phyloP scores from a whole-genome alignment of 805 yeast species.

The Saturnispora saitoi region DNA sequence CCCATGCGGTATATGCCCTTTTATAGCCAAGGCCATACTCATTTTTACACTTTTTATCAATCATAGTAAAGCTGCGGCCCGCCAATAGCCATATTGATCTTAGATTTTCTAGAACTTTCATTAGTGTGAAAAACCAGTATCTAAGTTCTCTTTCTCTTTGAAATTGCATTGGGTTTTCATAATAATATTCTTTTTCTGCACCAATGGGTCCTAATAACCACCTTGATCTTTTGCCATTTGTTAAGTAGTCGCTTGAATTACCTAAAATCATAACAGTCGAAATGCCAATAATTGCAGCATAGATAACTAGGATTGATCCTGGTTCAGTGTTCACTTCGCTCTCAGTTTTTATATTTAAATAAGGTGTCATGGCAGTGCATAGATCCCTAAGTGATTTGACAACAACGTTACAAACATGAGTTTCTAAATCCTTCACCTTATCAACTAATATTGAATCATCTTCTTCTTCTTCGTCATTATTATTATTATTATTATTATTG shows the following conservation, averaged over 20 bases:
- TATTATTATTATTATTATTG: background rate
- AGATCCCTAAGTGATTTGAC: constrained; percentile 35
- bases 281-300: constrained; percentile 24
- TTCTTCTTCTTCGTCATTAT: too few species aligned
- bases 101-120: background rate
- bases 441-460: background rate
- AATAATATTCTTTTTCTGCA: background rate
- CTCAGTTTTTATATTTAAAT: constrained; percentile 31
- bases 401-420: constrained; percentile 24
- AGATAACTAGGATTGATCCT: constrained; percentile 39
- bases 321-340: constrained; percentile 19
- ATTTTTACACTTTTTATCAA: constrained; percentile 1
- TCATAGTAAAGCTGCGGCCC: background rate
- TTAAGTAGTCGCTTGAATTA: constrained; percentile 1
- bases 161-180: background rate
- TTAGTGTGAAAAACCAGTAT: constrained; percentile 6
- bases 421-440: constrained; percentile 27
- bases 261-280: constrained; percentile 6
- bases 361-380: constrained; percentile 31
- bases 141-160: constrained; percentile 5
- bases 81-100: constrained; percentile 1
- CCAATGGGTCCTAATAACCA: constrained; percentile 4
- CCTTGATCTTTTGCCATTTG: background rate
- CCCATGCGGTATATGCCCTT: constrained; percentile 3
- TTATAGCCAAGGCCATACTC: constrained; percentile 6